A percentile compares a stretch with the other conserved stretches of the same genome.
Conservation (phyloP, 2,329 filamentous ascomycete genomes). For the Westerdykella aurantiaca region DNA sequence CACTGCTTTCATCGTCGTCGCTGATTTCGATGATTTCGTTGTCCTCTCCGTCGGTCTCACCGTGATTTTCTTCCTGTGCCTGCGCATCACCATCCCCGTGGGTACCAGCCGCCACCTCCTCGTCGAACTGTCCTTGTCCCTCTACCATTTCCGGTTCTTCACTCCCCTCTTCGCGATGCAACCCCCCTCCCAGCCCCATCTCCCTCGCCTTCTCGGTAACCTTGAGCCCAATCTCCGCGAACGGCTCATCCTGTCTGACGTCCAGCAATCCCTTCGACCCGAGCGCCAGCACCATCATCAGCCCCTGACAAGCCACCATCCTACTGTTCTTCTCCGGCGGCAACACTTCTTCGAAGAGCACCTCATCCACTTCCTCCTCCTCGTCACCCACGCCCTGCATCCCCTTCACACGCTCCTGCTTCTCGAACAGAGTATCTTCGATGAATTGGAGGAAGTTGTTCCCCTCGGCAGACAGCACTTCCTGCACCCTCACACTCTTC, state of each 20-base stretch:
- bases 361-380: conserved; percentile 24
- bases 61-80: conserved; percentile 1
- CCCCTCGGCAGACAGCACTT: conserved; percentile 53
- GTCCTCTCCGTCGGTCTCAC: conserved; percentile 7
- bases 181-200: conserved; percentile 7
- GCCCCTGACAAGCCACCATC: conserved; percentile 56
- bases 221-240: conserved; percentile 35
- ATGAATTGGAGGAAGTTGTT: conserved; percentile 60
- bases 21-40: no score
- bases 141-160: conserved; percentile 4
- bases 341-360: conserved; percentile 66
- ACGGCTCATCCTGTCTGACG: conserved; percentile 54
- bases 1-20: not conserved
- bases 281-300: conserved; percentile 37
- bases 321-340: conserved; percentile 50
- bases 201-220: conserved; percentile 19
- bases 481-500: conserved; percentile 40
- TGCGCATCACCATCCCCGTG: conserved; percentile 4
- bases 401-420: conserved; percentile 14
- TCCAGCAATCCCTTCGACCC: conserved; percentile 56
- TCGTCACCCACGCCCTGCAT: conserved; percentile 4
- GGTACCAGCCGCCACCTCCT: conserved; percentile 19
- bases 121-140: conserved; percentile 17
- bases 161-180: not conserved
- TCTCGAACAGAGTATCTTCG: conserved; percentile 40